Conservation (phyloP, 306 rosid species). For the Sicyos baderoa region DNA sequence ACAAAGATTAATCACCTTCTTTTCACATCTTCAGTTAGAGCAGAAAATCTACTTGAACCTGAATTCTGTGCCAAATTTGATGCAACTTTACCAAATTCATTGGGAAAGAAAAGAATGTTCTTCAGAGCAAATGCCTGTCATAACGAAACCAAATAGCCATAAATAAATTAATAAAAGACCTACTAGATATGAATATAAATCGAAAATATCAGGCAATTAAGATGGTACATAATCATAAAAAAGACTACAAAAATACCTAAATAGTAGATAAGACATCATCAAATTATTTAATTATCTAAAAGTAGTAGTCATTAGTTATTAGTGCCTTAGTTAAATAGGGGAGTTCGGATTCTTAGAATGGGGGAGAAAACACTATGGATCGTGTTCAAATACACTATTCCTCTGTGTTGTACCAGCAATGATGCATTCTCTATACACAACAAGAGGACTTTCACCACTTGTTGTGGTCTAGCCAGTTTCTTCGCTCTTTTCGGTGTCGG, state of each 20-base stretch:
- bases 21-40: conserved; percentile 63
- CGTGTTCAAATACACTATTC: no score
- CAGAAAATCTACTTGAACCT: conserved; percentile 46
- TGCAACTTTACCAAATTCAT: conserved; percentile 43
- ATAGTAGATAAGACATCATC: background rate
- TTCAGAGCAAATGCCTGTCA: conserved; percentile 89
- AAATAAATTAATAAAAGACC: conserved; percentile 17
- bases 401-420: no score
- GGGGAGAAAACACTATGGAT: no score
- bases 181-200: conserved; percentile 21
- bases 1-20: conserved; percentile 57
- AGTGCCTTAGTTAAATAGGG: no score
- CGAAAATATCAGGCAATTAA: background rate
- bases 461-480: no score
- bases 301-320: background rate
- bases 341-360: no score
- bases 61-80: conserved; percentile 36
- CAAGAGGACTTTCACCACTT: no score
- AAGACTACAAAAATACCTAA: background rate
- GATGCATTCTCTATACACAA: no score
- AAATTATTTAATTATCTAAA: background rate
- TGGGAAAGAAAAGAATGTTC: conserved; percentile 61
- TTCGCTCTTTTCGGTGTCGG: no score
- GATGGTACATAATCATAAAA: background rate
- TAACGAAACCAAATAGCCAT: conserved; percentile 26